Percentiles rank a stretch among this genome's conserved stretches.
These are phyloP conservation scores for Acorus calamus DNA, from an alignment of 106 monocot species.

Conservation along the genomic window DNA sequence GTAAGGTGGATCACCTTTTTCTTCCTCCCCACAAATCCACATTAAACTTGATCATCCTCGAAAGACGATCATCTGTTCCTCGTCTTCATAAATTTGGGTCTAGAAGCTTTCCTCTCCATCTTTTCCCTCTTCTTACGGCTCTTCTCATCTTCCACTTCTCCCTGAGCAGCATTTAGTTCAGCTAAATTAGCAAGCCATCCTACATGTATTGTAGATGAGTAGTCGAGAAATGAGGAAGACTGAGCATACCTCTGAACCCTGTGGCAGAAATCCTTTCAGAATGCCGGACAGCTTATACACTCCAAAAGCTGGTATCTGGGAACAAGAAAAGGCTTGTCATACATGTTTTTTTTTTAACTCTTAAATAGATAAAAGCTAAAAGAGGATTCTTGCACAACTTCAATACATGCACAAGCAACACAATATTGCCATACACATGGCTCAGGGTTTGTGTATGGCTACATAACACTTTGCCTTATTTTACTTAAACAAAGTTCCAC, in stretches of 20 bases:
- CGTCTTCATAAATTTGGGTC: constrained; percentile 48
- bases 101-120: constrained; percentile 71
- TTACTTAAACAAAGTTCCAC: no score
- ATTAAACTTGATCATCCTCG: no score
- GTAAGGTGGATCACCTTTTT: no score
- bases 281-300: constrained; percentile 62
- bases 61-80: constrained; percentile 26
- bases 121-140: constrained; percentile 68
- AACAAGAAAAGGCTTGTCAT: neutral
- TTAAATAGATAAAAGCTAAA: neutral
- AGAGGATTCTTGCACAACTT: no score
- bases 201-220: neutral
- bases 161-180: constrained; percentile 19
- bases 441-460: no score
- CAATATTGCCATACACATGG: no score
- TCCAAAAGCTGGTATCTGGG: constrained; percentile 82
- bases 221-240: neutral
- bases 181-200: neutral
- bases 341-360: neutral
- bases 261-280: constrained; percentile 42
- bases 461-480: no score
- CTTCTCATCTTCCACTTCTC: constrained; percentile 55
- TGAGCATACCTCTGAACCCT: constrained; percentile 44
- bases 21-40: no score
- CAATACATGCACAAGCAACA: no score